These are phyloP conservation scores for Sordariomycetes sp. DNA, from an alignment of 2,329 filamentous ascomycete species.

Conservation along the genomic window DNA sequence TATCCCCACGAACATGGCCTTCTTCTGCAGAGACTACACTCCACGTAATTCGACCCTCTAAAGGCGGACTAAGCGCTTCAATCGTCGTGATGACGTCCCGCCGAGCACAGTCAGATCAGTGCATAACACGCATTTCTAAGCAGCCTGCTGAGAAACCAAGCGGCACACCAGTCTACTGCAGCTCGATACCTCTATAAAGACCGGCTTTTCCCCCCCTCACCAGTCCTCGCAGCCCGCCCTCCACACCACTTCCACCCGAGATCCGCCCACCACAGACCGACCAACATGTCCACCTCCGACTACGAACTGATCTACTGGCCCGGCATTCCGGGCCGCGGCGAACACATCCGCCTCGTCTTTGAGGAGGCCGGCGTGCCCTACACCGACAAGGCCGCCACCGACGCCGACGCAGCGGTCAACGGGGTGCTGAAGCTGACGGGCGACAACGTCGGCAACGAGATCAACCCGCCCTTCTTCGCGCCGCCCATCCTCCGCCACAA, in stretches of 20 bases:
- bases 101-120: background rate
- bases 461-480: slow-evolving; percentile 56
- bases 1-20: no score
- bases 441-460: slow-evolving; percentile 32
- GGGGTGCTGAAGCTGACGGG: slow-evolving; percentile 37
- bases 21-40: no score
- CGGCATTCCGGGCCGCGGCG: slow-evolving; percentile 60
- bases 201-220: background rate
- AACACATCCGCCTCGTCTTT: slow-evolving; percentile 61
- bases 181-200: background rate
- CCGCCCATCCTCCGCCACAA: slow-evolving; percentile 57
- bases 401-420: slow-evolving; percentile 33
- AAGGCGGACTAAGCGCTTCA: background rate
- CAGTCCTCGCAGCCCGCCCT: background rate
- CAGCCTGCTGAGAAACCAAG: background rate
- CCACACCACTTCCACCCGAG: background rate
- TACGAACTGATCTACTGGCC: slow-evolving; percentile 67
- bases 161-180: background rate
- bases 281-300: slow-evolving; percentile 11
- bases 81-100: background rate
- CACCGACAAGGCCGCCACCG: slow-evolving; percentile 39
- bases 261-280: background rate
- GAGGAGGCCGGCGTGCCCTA: slow-evolving; percentile 58
- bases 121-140: background rate
- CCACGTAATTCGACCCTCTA: no score